Evolutionary conservation across 805 yeast species (phyloP).

Genomic region (Saturnispora bothae): DNA sequence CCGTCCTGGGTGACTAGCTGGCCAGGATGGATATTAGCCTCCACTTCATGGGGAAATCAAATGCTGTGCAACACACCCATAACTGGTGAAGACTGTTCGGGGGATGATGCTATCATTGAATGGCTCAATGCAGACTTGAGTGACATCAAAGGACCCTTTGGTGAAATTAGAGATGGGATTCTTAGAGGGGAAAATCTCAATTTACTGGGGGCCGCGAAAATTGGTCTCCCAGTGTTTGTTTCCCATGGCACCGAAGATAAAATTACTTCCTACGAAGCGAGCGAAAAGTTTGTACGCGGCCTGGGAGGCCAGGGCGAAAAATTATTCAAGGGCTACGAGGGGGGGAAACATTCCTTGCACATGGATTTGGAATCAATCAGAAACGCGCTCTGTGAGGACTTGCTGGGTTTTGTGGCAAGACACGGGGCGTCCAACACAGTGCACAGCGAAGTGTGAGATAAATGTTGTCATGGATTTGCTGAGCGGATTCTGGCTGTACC

Average conservation of each 20-base stretch:
- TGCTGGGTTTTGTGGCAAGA: constrained; percentile 37
- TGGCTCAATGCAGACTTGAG: constrained; percentile 31
- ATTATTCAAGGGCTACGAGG: constrained; percentile 13
- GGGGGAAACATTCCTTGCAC: constrained; percentile 36
- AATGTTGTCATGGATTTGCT: too few species aligned
- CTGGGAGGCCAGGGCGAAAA: constrained; percentile 23
- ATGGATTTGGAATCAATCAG: constrained; percentile 37
- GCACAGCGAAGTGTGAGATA: too few species aligned
- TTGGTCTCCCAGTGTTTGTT: constrained; percentile 44
- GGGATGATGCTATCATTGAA: constrained; percentile 34
- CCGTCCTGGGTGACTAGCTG: constrained; percentile 25
- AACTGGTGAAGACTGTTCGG: constrained; percentile 43
- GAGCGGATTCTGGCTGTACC: too few species aligned
- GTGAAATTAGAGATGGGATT: constrained; percentile 49
- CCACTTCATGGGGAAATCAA: constrained; percentile 36
- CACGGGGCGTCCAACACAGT: too few species aligned
- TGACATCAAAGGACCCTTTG: constrained; percentile 42
- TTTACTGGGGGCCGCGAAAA: too few species aligned
- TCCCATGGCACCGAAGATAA: constrained; percentile 56
- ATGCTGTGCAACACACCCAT: constrained; percentile 42
- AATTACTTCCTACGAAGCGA: constrained; percentile 43
- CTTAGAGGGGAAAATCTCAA: constrained; percentile 55
- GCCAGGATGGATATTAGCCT: constrained; percentile 30
- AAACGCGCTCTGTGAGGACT: constrained; percentile 22
- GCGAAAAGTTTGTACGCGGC: constrained; percentile 32